A percentile compares a stretch with the other conserved stretches of the same genome.
Evolutionary conservation across 2,329 filamentous ascomycete genomes (phyloP).

Genomic region (Microdochium paspali): DNA sequence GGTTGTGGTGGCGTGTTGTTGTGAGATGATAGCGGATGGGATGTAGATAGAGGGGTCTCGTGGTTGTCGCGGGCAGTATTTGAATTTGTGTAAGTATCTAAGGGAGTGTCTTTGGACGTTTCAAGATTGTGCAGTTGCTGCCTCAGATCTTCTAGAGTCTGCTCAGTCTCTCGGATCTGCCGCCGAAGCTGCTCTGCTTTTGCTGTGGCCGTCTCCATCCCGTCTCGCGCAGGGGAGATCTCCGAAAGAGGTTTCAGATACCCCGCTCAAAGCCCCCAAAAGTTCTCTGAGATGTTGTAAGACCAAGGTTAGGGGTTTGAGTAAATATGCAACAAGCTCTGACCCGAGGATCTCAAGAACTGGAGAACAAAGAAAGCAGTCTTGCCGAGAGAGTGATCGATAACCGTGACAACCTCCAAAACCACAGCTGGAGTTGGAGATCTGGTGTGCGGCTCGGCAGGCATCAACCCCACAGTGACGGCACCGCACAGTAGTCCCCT

Average conservation of each 20-base stretch:
- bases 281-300: too few relatives aligned
- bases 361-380: too few relatives aligned
- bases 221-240: slow-evolving; percentile 1
- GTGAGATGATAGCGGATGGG: not conserved
- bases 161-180: slow-evolving; percentile 34
- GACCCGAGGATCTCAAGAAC: too few relatives aligned
- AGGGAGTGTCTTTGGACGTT: not conserved
- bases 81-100: not conserved
- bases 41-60: not conserved
- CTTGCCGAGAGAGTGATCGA: too few relatives aligned
- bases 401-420: too few relatives aligned
- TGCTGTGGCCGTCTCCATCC: slow-evolving; percentile 22
- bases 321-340: too few relatives aligned
- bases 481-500: not conserved
- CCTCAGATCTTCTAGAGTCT: slow-evolving; percentile 30
- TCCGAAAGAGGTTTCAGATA: too few relatives aligned
- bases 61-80: not conserved
- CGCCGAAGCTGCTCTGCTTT: slow-evolving; percentile 24
- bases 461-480: not conserved
- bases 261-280: too few relatives aligned
- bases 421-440: too few relatives aligned
- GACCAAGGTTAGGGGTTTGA: too few relatives aligned
- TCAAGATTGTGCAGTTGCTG: slow-evolving; percentile 28
- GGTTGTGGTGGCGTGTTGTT: not conserved
- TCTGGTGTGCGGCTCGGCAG: too few relatives aligned